Evolutionary conservation across 306 rosid species (phyloP).

Genomic region (Lablab purpureus): DNA sequence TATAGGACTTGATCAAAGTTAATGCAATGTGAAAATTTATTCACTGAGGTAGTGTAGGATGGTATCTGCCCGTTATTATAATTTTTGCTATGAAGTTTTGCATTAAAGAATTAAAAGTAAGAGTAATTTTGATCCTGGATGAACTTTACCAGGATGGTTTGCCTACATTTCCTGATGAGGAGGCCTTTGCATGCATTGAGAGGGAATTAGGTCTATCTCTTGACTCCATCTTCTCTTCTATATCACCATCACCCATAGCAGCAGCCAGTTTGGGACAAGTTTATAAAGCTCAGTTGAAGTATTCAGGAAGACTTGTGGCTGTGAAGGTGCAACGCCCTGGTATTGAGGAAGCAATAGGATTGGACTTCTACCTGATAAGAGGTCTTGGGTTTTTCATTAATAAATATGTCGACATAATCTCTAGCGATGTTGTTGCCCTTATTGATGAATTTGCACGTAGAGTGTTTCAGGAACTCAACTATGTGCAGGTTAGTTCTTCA

Average conservation of each 20-base stretch:
- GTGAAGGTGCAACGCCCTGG: slow-evolving; percentile 92
- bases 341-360: slow-evolving; percentile 92
- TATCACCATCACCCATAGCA: slow-evolving; percentile 85
- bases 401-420: slow-evolving; percentile 78
- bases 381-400: slow-evolving; percentile 76
- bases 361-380: slow-evolving; percentile 87
- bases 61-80: slow-evolving; percentile 25
- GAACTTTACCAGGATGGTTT: slow-evolving; percentile 73
- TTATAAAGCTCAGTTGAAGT: slow-evolving; percentile 78
- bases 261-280: slow-evolving; percentile 98
- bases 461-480: slow-evolving; percentile 95
- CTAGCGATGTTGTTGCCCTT: slow-evolving; percentile 84
- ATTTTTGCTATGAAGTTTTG: slow-evolving; percentile 13
- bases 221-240: slow-evolving; percentile 70
- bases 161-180: slow-evolving; percentile 86
- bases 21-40: slow-evolving; percentile 17
- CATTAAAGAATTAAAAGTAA: slow-evolving; percentile 30
- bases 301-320: slow-evolving; percentile 73
- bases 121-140: neutral
- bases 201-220: slow-evolving; percentile 72
- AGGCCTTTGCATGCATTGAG: slow-evolving; percentile 88
- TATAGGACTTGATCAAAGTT: neutral
- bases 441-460: slow-evolving; percentile 89
- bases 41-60: slow-evolving; percentile 22
- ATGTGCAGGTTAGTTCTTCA: slow-evolving; percentile 76